Evolutionary conservation across 140 eudicot species (phyloP).

Genomic region (Stevia rebaudiana): DNA sequence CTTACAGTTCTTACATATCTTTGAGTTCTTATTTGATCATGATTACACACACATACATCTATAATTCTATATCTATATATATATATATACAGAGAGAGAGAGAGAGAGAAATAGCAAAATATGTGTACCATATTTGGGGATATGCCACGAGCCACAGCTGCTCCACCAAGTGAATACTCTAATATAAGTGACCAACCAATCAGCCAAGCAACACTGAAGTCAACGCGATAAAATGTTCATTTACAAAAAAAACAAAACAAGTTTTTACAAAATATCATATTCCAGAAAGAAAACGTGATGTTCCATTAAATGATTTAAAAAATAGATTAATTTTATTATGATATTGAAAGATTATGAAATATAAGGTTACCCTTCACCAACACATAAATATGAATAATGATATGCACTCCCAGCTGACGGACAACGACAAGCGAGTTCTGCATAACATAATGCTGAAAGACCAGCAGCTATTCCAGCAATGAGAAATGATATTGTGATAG

Average conservation of each 20-base stretch:
- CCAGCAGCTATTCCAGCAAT: conserved; percentile 98
- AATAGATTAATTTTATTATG: background rate
- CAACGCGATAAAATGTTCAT: background rate
- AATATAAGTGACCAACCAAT: conserved; percentile 92
- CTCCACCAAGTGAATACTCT: conserved; percentile 95
- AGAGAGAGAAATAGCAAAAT: background rate
- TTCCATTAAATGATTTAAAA: background rate
- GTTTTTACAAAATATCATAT: background rate
- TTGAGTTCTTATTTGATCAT: background rate
- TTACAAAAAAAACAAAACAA: conserved; percentile 3
- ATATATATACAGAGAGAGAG: background rate
- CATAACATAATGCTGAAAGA: conserved; percentile 95
- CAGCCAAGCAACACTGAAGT: conserved; percentile 87
- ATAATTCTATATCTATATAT: no score
- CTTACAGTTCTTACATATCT: background rate
- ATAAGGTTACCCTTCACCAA: conserved; percentile 82
- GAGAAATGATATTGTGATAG: conserved; percentile 81
- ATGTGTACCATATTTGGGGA: conserved; percentile 86
- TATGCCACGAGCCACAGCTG: conserved; percentile 98
- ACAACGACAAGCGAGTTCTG: conserved; percentile 97
- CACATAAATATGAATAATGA: conserved; percentile 87
- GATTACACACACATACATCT: background rate
- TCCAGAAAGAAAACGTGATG: background rate
- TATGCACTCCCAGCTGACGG: conserved; percentile 99
- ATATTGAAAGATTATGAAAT: background rate